Evolutionary conservation across 305 asterid species (phyloP).

Genomic region (Plantago coronopus): DNA sequence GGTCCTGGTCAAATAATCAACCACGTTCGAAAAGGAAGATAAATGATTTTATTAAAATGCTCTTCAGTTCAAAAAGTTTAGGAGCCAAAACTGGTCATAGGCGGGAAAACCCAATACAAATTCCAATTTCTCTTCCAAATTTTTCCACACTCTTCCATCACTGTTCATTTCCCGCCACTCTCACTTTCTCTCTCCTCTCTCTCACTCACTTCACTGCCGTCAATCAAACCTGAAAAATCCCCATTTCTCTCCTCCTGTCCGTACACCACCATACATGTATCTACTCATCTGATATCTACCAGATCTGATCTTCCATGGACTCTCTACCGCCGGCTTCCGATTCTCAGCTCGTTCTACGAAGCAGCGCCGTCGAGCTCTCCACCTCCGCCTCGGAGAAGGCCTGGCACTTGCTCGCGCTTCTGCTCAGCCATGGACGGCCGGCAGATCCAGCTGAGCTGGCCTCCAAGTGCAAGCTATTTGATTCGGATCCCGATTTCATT

Average conservation of each 20-base stretch:
- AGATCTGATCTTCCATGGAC: conserved; percentile 53
- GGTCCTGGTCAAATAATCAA: too few species aligned
- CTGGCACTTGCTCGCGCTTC: conserved; percentile 55
- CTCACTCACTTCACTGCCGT: background rate
- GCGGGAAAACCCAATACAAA: conserved; percentile 32
- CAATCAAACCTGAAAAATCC: background rate
- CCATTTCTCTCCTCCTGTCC: conserved; percentile 1
- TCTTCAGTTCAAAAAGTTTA: too few species aligned
- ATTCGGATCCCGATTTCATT: conserved; percentile 37
- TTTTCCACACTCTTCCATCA: conserved; percentile 19
- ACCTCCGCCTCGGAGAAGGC: conserved; percentile 40
- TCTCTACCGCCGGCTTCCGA: conserved; percentile 13
- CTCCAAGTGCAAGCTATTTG: conserved; percentile 28
- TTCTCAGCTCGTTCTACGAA: conserved; percentile 26
- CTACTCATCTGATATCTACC: conserved; percentile 10
- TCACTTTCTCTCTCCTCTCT: conserved; percentile 14
- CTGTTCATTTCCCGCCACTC: conserved; percentile 38
- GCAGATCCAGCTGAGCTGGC: conserved; percentile 45
- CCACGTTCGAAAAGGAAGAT: too few species aligned
- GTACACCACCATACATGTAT: background rate
- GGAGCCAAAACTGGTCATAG: conserved; percentile 2
- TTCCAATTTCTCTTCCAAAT: conserved; percentile 22
- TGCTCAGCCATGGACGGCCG: conserved; percentile 47
- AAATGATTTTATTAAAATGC: too few species aligned
- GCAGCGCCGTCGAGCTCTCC: conserved; percentile 21